Conservation (phyloP, 306 rosid genomes). For the Alnus rubra region DNA sequence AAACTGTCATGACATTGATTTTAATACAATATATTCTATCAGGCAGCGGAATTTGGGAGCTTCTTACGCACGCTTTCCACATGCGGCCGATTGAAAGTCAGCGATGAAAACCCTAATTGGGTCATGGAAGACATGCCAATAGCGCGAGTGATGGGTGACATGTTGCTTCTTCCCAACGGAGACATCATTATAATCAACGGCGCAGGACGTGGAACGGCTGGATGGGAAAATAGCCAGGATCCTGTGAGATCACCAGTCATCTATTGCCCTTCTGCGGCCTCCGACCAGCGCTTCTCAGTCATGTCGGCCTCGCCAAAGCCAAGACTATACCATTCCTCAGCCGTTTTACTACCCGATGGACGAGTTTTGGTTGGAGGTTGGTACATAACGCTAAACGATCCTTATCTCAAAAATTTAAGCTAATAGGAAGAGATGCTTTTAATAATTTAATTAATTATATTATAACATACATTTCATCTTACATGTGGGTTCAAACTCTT, state of each 20-base stretch:
- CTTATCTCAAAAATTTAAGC: too few species aligned
- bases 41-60: slow-evolving; percentile 23
- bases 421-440: too few species aligned
- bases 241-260: slow-evolving; percentile 55
- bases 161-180: slow-evolving; percentile 67
- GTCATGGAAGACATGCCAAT: slow-evolving; percentile 70
- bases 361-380: slow-evolving; percentile 57
- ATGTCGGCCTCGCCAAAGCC: slow-evolving; percentile 51
- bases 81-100: slow-evolving; percentile 58
- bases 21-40: too few species aligned
- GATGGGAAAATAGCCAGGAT: slow-evolving; percentile 57
- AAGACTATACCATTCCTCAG: slow-evolving; percentile 70
- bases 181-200: slow-evolving; percentile 65
- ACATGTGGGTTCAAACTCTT: too few species aligned
- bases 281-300: slow-evolving; percentile 15
- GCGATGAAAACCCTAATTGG: slow-evolving; percentile 54
- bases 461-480: too few species aligned
- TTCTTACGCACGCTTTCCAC: slow-evolving; percentile 38
- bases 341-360: slow-evolving; percentile 55
- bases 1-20: too few species aligned
- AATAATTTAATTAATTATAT: too few species aligned
- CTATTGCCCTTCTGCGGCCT: slow-evolving; percentile 28
- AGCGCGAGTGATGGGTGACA: slow-evolving; percentile 71
- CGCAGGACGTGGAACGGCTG: slow-evolving; percentile 58
- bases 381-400: too few species aligned